Base-by-base conservation (phyloP, 139 green algal genomes). In the Chlorella sp. region DNA sequence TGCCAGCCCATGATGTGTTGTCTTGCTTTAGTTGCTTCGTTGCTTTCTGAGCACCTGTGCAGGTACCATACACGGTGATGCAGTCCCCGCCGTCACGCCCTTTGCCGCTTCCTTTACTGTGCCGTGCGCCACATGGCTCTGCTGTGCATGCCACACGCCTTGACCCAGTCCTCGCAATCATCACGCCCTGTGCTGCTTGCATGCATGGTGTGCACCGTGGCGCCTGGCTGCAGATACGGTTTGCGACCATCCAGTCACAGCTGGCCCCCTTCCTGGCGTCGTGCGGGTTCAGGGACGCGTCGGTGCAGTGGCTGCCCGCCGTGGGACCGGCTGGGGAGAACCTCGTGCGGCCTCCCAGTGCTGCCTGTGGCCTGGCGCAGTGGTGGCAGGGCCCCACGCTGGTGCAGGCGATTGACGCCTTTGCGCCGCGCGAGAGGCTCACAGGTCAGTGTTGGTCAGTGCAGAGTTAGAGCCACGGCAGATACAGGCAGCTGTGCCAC, bases 291-390 rank as follows among this genome's bases (percentile, higher is more conserved):
- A 72, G 78, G 31, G 76, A 86, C 29, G 55, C 69, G 0, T 22
- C 65, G 2, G 24, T 97, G 30, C 83, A 89, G 77, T 98, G 91
- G 90, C 83, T 98, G 71, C 92, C 92, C 0, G 90, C 90, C 24
- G 83, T 90, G 17, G 94, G 84, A 0, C 86, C 85, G 6, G 74
- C 62, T 1, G 92, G 94, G 0, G 79, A 96, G 64, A 99, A 99
- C 84, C 76, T 99, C 35, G 73, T 79, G 1, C 34, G 35, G 6
- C 75, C 80, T 1, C 86, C 90, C 0, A 5, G 5, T 4, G 77
- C 60, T 24, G 74, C 72, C 77, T 80, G 55, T 0, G 24, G 30
- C 26, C 78, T 94, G 26, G 72, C 71, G 0, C 60, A 71, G 26
- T 94, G 90, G 90, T 91, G 75, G 74, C 20, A 3, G 20, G 88